A percentile compares a stretch with the other conserved stretches of the same genome.
These are phyloP conservation scores for Penicillium sp. DNA, from an alignment of 2,329 filamentous ascomycete species.

Conservation along the genomic window DNA sequence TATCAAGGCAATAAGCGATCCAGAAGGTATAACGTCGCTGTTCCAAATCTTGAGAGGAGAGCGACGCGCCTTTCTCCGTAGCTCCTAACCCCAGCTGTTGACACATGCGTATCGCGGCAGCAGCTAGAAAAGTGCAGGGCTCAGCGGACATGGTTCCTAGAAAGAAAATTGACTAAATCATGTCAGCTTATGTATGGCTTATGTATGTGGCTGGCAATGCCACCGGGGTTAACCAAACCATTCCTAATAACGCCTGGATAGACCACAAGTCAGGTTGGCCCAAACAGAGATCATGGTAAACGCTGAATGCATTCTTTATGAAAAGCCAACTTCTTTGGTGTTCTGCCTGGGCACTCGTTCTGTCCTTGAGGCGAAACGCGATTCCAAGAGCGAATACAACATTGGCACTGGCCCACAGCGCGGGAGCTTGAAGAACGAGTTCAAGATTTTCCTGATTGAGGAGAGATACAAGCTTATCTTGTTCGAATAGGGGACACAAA, in stretches of 20 bases:
- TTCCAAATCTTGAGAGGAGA: constrained; percentile 13
- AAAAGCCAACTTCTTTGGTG: constrained; percentile 23
- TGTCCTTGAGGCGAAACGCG: constrained; percentile 14
- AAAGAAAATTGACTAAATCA: constrained; percentile 18
- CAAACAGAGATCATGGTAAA: constrained; percentile 21
- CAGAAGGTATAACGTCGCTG: constrained; percentile 22
- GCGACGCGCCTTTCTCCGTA: background rate
- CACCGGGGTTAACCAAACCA: constrained; percentile 15
- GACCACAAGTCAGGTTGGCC: constrained; percentile 22
- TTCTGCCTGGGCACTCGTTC: constrained; percentile 5
- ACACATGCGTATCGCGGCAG: constrained; percentile 22
- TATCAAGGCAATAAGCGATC: constrained; percentile 26
- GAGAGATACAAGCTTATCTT: constrained; percentile 16
- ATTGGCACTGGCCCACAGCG: constrained; percentile 23
- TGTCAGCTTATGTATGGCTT: background rate
- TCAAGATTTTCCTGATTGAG: constrained; percentile 17
- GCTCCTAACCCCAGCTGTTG: constrained; percentile 21
- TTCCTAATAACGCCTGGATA: constrained; percentile 21
- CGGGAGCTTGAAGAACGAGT: constrained; percentile 7
- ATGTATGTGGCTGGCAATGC: background rate
- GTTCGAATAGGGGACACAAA: constrained; percentile 21
- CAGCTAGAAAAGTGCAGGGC: constrained; percentile 21
- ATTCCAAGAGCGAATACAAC: constrained; percentile 22
- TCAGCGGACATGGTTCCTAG: constrained; percentile 19
- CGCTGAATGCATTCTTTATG: constrained; percentile 23